Evolutionary conservation across 139 green algal species (phyloP), one percentile per base, ranked within the genome.

Genomic region (Closterium sp.): DNA sequence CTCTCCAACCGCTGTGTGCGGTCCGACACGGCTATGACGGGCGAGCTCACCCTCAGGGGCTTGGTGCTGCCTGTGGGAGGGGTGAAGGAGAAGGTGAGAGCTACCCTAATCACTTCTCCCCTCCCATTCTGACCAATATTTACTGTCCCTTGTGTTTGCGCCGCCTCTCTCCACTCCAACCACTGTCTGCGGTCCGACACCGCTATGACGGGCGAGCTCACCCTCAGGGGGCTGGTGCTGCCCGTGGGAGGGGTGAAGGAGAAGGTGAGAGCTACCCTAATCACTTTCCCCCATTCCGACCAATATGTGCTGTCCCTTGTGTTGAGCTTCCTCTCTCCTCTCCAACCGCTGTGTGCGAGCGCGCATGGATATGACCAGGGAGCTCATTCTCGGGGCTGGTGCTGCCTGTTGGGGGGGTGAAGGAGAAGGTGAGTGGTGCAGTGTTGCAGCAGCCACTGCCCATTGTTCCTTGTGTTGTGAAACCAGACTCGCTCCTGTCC

Each of bases 21-120:
- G 3, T 32, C 83, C 4, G 93, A 95, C 87, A 95, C 92, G 7
- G 93, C 93, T 2, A 95, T 95, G 93, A 95, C 93, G 2, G 93
- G 93, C 12, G 93, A 97, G 95, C 87, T 97, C 34, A 95, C 95
- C 4, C 93, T 97, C 43, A 85, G 93, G 30, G 96, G 95, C 3
- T 55, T 96, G 89, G 95, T 97, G 88, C 94, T 97, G 90, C 96
- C 96, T 10, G 95, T 97, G 16, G 93, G 96, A 31, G 95, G 95
- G 34, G 35, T 96, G 0, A 95, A 95, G 32, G 94, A 94, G 12
- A 94, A 93, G 89, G 86, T 94, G 84, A 32, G 36, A 43, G 3
- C 28, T 85, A 7, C 36, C 36, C 6, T 55, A 4, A 5, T 16
- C 5, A 1, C 5, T 1, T 9, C 38, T 66, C 38, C 38, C 19